Conservation (phyloP, 2,329 filamentous ascomycete genomes). For the Pseudogymnoascus sp. region DNA sequence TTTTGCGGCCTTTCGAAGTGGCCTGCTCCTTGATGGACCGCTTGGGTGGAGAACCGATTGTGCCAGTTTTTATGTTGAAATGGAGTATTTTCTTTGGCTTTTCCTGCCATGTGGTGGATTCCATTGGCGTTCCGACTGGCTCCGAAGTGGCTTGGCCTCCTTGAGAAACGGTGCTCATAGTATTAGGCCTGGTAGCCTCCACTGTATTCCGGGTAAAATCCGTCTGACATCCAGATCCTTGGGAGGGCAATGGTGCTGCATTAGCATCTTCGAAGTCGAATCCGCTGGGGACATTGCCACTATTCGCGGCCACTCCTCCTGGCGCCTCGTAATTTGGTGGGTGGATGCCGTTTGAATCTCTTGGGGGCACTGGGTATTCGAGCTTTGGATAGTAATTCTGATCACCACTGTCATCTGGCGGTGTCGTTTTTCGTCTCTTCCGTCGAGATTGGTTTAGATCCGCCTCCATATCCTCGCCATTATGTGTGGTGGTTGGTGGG, state of each 20-base stretch:
- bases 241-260: neutral
- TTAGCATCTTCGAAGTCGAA: neutral
- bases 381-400: constrained; percentile 12
- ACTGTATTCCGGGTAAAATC: neutral
- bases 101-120: constrained; percentile 13
- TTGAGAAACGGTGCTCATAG: neutral
- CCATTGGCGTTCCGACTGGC: neutral
- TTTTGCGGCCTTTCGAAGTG: constrained; percentile 29
- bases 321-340: neutral
- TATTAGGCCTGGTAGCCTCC: neutral
- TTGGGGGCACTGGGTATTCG: neutral
- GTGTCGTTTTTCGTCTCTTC: constrained; percentile 38
- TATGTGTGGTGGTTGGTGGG: neutral
- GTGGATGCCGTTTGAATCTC: constrained; percentile 2
- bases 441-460: constrained; percentile 27
- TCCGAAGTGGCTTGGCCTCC: neutral
- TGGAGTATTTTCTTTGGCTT: constrained; percentile 44
- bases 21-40: constrained; percentile 12
- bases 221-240: neutral
- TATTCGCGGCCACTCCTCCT: neutral
- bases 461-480: constrained; percentile 18
- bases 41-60: constrained; percentile 51
- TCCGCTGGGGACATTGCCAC: neutral
- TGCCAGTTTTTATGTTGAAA: constrained; percentile 53
- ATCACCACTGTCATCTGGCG: constrained; percentile 19